phyloP scores from a whole-genome alignment of 345 rosid species.

The Triadica sebifera region DNA sequence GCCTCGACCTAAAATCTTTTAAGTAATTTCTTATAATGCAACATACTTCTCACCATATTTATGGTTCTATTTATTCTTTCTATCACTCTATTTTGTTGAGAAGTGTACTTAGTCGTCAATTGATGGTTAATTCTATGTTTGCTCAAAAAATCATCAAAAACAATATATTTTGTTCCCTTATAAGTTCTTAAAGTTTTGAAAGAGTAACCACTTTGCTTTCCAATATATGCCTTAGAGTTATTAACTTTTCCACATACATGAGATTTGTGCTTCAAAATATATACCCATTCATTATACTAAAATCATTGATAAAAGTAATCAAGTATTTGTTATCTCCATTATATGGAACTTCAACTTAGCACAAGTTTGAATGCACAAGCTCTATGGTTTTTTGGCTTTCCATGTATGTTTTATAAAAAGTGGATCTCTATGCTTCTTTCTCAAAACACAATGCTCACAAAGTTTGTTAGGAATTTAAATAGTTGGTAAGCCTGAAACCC shows the following conservation, averaged over 20 bases:
- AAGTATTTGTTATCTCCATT: too few relatives aligned
- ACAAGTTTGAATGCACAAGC: background rate
- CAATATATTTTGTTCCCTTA: background rate
- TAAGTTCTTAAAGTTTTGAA: background rate
- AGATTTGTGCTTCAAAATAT: background rate
- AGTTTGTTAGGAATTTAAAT: background rate
- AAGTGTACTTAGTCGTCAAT: background rate
- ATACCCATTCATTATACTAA: too few relatives aligned
- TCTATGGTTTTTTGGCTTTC: background rate
- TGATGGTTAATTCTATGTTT: background rate
- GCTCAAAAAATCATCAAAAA: background rate
- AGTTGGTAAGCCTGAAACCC: background rate
- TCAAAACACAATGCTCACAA: background rate
- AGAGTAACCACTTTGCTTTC: background rate
- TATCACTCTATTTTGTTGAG: background rate
- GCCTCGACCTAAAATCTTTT: background rate
- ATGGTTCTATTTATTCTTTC: background rate
- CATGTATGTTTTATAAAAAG: background rate
- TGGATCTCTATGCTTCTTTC: background rate
- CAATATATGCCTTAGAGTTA: background rate
- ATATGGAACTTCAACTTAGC: too few relatives aligned
- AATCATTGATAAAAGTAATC: too few relatives aligned
- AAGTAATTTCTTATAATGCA: too few relatives aligned
- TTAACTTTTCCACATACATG: background rate
- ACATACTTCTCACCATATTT: too few relatives aligned